Percentiles rank a stretch among this genome's conserved stretches.
Evolutionary conservation across 495 filamentous ascomycete genomes (phyloP).

Genomic region (Tuber brumale): DNA sequence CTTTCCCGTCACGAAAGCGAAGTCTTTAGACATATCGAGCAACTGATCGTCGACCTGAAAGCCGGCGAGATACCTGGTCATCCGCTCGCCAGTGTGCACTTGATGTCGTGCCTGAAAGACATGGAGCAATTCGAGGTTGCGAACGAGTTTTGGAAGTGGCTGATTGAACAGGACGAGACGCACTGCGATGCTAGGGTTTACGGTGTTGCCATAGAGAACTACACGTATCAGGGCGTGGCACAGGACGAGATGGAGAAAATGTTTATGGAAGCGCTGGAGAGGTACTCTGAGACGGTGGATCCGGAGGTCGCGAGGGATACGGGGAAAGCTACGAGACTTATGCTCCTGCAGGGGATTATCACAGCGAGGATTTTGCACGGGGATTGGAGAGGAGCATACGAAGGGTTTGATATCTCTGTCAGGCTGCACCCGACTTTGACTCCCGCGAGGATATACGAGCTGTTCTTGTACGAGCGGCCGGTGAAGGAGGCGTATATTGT

Average conservation of each 20-base stretch:
- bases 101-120: slow-evolving; percentile 48
- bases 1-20: slow-evolving; percentile 18
- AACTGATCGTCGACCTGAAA: slow-evolving; percentile 43
- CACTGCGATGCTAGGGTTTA: slow-evolving; percentile 45
- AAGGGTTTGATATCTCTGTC: slow-evolving; percentile 47
- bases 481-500: slow-evolving; percentile 46
- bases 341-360: slow-evolving; percentile 49
- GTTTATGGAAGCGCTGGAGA: slow-evolving; percentile 44
- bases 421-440: slow-evolving; percentile 46
- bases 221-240: slow-evolving; percentile 44
- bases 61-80: slow-evolving; percentile 42
- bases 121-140: slow-evolving; percentile 42
- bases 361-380: slow-evolving; percentile 46
- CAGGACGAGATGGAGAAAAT: slow-evolving; percentile 45
- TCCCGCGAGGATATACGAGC: slow-evolving; percentile 44
- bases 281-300: slow-evolving; percentile 34
- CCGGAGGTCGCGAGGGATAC: slow-evolving; percentile 25
- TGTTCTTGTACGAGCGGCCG: slow-evolving; percentile 48
- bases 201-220: slow-evolving; percentile 48
- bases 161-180: slow-evolving; percentile 42
- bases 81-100: slow-evolving; percentile 45
- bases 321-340: slow-evolving; percentile 42
- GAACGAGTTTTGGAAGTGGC: slow-evolving; percentile 47
- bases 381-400: slow-evolving; percentile 47
- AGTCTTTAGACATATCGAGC: slow-evolving; percentile 32